These are phyloP conservation scores for Quercus lobata DNA, from an alignment of 331 rosid genomes.

Conservation along the genomic window DNA sequence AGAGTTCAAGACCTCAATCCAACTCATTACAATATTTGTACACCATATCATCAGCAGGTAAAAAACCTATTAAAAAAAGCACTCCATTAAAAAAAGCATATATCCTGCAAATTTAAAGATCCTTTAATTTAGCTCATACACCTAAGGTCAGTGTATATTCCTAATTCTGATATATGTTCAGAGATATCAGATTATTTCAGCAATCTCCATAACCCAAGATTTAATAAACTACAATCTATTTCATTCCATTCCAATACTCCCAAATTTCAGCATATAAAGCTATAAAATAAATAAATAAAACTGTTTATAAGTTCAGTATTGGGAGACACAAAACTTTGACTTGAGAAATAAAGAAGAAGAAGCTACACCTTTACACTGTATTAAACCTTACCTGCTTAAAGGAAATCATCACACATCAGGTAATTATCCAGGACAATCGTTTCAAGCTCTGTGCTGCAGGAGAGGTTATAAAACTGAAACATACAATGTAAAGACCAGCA, in stretches of 20 bases:
- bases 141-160: neutral
- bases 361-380: neutral
- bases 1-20: neutral
- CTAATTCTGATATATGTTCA: neutral
- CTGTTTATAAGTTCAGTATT: no score
- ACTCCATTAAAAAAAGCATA: neutral
- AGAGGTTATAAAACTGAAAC: slow-evolving; percentile 90
- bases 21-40: neutral
- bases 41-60: no score
- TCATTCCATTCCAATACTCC: neutral
- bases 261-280: neutral
- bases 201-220: no score
- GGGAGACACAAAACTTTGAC: neutral
- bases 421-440: slow-evolving; percentile 66
- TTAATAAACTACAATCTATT: no score
- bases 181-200: no score
- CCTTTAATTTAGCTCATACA: neutral
- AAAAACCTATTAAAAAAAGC: no score
- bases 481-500: slow-evolving; percentile 83
- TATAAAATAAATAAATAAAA: no score
- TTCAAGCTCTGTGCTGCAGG: slow-evolving; percentile 98
- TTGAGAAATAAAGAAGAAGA: neutral
- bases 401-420: slow-evolving; percentile 60
- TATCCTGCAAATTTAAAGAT: neutral
- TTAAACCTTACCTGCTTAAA: slow-evolving; percentile 52